phyloP scores from a whole-genome alignment of 306 rosid genomes.

The Casuarina equisetifolia region DNA sequence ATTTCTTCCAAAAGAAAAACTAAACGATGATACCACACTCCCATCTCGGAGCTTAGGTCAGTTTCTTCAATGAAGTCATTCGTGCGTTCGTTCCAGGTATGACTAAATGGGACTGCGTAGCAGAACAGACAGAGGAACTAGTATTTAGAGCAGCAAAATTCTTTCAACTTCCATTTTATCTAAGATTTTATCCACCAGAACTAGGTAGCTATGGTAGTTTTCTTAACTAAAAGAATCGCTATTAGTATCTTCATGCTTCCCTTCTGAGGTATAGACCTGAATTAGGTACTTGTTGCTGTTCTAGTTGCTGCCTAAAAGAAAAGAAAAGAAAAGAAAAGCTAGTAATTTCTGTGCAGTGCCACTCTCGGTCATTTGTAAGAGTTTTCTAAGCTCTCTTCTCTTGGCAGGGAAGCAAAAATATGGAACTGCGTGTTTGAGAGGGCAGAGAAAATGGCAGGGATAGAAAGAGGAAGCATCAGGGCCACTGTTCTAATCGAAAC shows the following conservation, averaged over 20 bases:
- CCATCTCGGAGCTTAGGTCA: not conserved
- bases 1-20: not conserved
- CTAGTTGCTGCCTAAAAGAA: too few species aligned
- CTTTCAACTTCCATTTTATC: not conserved
- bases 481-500: slow-evolving; percentile 90
- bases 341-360: too few species aligned
- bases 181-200: too few species aligned
- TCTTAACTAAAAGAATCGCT: not conserved
- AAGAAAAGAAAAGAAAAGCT: too few species aligned
- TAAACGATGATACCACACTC: not conserved
- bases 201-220: not conserved
- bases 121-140: not conserved
- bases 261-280: too few species aligned
- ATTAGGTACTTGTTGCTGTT: too few species aligned
- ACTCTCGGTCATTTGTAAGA: too few species aligned
- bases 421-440: slow-evolving; percentile 86
- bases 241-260: too few species aligned
- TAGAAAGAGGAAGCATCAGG: slow-evolving; percentile 86
- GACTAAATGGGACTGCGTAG: not conserved
- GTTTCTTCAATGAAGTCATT: not conserved
- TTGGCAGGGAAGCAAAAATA: slow-evolving; percentile 82
- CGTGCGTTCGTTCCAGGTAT: not conserved
- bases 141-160: not conserved
- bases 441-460: slow-evolving; percentile 74
- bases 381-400: not conserved